These are phyloP conservation scores for Venturiaceae sp. DNA, from an alignment of 2,329 filamentous ascomycete genomes.

Conservation along the genomic window DNA sequence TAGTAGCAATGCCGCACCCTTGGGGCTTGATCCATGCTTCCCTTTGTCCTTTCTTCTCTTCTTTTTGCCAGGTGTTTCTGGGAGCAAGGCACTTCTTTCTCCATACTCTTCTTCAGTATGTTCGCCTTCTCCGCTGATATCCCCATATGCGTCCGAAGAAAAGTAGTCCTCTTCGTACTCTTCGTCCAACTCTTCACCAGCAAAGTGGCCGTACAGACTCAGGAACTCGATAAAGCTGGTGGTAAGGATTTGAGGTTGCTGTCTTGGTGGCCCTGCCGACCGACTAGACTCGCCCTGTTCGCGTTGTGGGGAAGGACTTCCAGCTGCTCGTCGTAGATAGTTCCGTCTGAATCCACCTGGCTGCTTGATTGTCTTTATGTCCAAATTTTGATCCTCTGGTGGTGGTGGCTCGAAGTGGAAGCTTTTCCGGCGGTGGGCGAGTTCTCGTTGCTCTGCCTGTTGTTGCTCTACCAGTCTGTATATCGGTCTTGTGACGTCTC, in stretches of 20 bases:
- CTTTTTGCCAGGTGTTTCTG: constrained; percentile 47
- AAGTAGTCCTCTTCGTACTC: constrained; percentile 85
- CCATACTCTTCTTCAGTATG: constrained; percentile 59
- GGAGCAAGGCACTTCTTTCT: constrained; percentile 74
- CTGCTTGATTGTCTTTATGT: constrained; percentile 85
- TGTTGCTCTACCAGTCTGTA: constrained; percentile 95
- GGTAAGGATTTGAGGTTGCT: constrained; percentile 61
- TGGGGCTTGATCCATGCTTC: constrained; percentile 67
- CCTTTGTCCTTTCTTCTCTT: constrained; percentile 69
- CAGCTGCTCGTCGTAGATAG: constrained; percentile 69
- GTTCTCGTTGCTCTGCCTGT: constrained; percentile 45
- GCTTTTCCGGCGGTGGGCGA: constrained; percentile 64
- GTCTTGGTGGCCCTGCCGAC: constrained; percentile 9
- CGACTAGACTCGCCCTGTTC: constrained; percentile 14
- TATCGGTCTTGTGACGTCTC: constrained; percentile 88
- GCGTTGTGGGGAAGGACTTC: constrained; percentile 45
- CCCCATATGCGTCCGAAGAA: constrained; percentile 62
- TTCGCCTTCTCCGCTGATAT: constrained; percentile 30
- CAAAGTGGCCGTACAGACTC: constrained; percentile 92
- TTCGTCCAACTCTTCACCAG: constrained; percentile 91
- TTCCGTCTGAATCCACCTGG: constrained; percentile 91
- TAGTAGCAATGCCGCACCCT: constrained; percentile 72
- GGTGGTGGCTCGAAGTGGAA: constrained; percentile 60
- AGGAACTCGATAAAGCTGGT: constrained; percentile 94
- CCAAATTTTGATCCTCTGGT: constrained; percentile 68